phyloP scores from a whole-genome alignment of 1,284 basidiomycete species.

The Phellinidium pouzarii region DNA sequence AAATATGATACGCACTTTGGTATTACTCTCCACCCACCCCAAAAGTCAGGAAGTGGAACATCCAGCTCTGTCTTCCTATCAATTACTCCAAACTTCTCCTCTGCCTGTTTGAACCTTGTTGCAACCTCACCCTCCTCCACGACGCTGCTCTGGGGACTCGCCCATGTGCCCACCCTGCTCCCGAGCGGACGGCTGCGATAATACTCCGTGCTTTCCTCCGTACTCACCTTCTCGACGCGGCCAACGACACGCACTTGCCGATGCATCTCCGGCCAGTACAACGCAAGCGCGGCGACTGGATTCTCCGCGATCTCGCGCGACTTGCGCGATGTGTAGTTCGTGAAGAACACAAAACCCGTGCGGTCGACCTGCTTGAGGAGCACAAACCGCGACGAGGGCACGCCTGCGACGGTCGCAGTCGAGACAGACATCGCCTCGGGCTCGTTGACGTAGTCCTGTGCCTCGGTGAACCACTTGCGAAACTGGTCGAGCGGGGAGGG shows the following conservation, averaged over 20 bases:
- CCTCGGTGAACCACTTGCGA: constrained; percentile 75
- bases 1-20: constrained; percentile 61
- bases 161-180: constrained; percentile 87
- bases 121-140: constrained; percentile 70
- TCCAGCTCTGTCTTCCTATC: constrained; percentile 37
- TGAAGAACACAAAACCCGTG: constrained; percentile 91
- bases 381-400: constrained; percentile 86
- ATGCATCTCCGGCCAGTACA: constrained; percentile 89
- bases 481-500: constrained; percentile 79
- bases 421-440: constrained; percentile 86
- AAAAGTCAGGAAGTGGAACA: constrained; percentile 83
- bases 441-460: constrained; percentile 57
- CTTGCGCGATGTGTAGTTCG: constrained; percentile 94
- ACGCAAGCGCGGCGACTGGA: constrained; percentile 74
- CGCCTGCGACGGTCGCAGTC: constrained; percentile 63
- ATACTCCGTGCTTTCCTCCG: constrained; percentile 76
- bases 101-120: constrained; percentile 51
- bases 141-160: constrained; percentile 78
- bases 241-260: constrained; percentile 85
- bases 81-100: constrained; percentile 52
- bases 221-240: constrained; percentile 67
- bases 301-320: constrained; percentile 74
- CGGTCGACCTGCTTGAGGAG: constrained; percentile 87
- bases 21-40: constrained; percentile 94
- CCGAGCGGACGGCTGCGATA: constrained; percentile 81